phyloP scores from a whole-genome alignment of 129 eudicot species.

The Lonicera japonica region DNA sequence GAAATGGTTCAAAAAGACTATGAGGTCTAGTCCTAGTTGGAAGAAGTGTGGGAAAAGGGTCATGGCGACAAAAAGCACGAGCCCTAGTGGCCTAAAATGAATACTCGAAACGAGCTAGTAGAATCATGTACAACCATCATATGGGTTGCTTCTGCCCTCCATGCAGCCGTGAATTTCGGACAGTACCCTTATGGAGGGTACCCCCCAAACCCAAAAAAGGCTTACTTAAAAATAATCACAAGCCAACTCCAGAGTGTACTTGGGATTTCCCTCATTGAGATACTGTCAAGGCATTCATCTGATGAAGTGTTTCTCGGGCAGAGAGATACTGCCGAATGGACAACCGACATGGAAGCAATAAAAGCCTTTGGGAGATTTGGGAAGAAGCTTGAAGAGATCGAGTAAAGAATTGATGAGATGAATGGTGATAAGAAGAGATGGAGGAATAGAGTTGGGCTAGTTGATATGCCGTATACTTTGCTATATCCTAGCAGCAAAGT shows the following conservation, averaged over 20 bases:
- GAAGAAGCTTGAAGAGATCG: slow-evolving; percentile 34
- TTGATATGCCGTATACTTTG: slow-evolving; percentile 51
- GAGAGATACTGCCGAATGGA: slow-evolving; percentile 55
- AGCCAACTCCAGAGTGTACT: slow-evolving; percentile 42
- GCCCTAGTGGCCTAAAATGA: slow-evolving; percentile 72
- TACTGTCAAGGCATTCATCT: slow-evolving; percentile 56
- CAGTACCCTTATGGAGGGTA: slow-evolving; percentile 73
- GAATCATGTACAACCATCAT: slow-evolving; percentile 61
- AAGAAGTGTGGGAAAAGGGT: slow-evolving; percentile 54
- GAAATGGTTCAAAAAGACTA: slow-evolving; percentile 27
- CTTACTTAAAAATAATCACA: slow-evolving; percentile 49
- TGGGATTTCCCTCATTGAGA: slow-evolving; percentile 52
- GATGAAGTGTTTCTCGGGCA: slow-evolving; percentile 71
- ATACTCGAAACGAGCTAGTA: slow-evolving; percentile 28
- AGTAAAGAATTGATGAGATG: slow-evolving; percentile 28
- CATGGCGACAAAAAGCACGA: slow-evolving; percentile 70
- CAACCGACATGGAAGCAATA: slow-evolving; percentile 35
- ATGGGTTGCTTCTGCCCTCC: slow-evolving; percentile 77
- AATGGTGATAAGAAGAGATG: slow-evolving; percentile 29
- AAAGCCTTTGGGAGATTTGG: slow-evolving; percentile 52
- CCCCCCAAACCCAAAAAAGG: slow-evolving; percentile 56
- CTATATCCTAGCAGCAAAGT: slow-evolving; percentile 52
- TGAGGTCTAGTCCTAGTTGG: slow-evolving; percentile 73
- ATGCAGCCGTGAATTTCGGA: slow-evolving; percentile 75
- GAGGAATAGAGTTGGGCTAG: slow-evolving; percentile 53